A percentile compares a stretch with the other conserved stretches of the same genome.
phyloP scores from a whole-genome alignment of 768 basidiomycete species.

The Hygrophorus russula region DNA sequence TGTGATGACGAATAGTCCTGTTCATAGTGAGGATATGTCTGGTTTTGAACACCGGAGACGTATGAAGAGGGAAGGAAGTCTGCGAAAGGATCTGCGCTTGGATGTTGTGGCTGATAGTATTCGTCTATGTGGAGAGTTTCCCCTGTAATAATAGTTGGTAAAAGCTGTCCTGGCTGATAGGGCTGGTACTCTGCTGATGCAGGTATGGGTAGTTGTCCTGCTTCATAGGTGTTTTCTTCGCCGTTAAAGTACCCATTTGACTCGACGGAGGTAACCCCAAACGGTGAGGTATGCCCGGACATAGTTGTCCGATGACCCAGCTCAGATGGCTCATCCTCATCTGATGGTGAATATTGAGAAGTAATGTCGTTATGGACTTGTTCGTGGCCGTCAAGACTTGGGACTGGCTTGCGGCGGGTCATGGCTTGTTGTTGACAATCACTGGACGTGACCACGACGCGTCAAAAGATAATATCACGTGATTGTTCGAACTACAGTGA shows the following conservation, averaged over 20 bases:
- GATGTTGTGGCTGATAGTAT: constrained; percentile 8
- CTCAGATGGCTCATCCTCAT: constrained; percentile 1
- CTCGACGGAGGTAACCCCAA: no score
- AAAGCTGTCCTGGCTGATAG: constrained; percentile 51
- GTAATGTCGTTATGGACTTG: constrained; percentile 14
- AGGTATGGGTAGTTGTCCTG: constrained; percentile 8
- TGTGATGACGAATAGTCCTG: constrained; percentile 20
- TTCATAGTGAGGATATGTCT: constrained; percentile 10
- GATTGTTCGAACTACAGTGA: no score
- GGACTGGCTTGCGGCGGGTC: constrained; percentile 23
- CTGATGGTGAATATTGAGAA: constrained; percentile 7
- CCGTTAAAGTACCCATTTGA: no score
- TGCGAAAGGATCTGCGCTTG: constrained; percentile 17
- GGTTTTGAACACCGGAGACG: constrained; percentile 10
- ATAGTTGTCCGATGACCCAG: neutral
- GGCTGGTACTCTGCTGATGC: constrained; percentile 22
- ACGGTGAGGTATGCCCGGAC: constrained; percentile 5
- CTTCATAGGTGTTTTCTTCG: constrained; percentile 9
- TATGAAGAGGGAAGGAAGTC: constrained; percentile 15
- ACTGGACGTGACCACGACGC: no score
- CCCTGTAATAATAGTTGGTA: constrained; percentile 53
- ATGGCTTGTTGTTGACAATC: constrained; percentile 7
- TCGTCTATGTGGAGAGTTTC: constrained; percentile 48
- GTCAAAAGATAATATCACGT: no score
- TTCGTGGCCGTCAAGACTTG: constrained; percentile 9